These are phyloP conservation scores for Venturiaceae sp. DNA, from an alignment of 2,329 filamentous ascomycete genomes.

Conservation along the genomic window DNA sequence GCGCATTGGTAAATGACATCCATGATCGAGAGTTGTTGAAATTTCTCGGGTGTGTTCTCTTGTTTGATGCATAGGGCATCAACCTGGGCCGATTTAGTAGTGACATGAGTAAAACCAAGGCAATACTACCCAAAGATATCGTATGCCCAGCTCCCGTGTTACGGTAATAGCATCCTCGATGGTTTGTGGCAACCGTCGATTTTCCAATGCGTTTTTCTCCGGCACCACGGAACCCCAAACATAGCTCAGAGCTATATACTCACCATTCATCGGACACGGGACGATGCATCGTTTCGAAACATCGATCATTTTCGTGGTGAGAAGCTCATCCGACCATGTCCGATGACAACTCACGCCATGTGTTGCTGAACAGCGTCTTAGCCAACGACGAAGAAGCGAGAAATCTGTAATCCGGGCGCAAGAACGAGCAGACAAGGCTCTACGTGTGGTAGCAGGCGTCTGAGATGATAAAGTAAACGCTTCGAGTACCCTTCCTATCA, in stretches of 20 bases:
- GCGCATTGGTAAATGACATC: slow-evolving; percentile 4
- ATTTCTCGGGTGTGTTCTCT: neutral
- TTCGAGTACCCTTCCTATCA: neutral
- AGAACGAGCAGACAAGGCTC: neutral
- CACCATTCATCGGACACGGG: neutral
- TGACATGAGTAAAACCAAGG: neutral
- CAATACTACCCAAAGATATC: neutral
- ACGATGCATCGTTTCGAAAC: neutral
- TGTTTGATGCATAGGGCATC: slow-evolving; percentile 1
- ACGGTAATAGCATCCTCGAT: neutral
- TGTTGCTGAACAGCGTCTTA: neutral
- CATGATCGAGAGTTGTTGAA: slow-evolving; percentile 1
- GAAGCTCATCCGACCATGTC: slow-evolving; percentile 1
- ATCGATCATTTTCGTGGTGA: slow-evolving; percentile 1
- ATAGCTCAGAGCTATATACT: slow-evolving; percentile 5
- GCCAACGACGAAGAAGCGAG: neutral
- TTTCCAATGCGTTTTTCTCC: neutral
- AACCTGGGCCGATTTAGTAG: neutral
- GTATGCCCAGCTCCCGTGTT: neutral
- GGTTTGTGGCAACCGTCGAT: neutral
- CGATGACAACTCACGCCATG: neutral
- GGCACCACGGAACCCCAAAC: slow-evolving; percentile 1
- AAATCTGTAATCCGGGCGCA: neutral
- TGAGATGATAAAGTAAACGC: neutral
- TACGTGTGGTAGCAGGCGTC: neutral